phyloP scores from a whole-genome alignment of 2,329 filamentous ascomycete species.

The Paradendryphiella salina region DNA sequence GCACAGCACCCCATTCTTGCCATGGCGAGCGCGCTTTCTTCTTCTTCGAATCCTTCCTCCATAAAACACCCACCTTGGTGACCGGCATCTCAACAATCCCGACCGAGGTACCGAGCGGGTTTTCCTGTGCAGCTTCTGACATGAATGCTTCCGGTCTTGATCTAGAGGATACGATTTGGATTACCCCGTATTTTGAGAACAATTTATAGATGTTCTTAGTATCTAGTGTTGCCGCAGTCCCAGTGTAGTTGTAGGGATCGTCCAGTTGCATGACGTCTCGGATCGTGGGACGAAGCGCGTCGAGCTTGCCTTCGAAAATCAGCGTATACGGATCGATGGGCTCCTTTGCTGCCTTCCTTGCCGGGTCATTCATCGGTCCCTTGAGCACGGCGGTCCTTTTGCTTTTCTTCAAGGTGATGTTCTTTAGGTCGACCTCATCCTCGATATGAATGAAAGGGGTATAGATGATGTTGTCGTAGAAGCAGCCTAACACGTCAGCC shows the following conservation, averaged over 20 bases:
- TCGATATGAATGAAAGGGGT: slow-evolving; percentile 98
- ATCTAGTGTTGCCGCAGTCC: slow-evolving; percentile 74
- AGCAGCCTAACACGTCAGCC: slow-evolving; percentile 89
- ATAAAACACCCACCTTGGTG: slow-evolving; percentile 90
- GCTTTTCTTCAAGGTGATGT: slow-evolving; percentile 70
- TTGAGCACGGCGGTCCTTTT: slow-evolving; percentile 64
- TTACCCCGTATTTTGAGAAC: slow-evolving; percentile 86
- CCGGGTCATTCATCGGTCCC: slow-evolving; percentile 65
- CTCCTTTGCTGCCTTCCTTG: slow-evolving; percentile 71
- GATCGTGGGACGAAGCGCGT: slow-evolving; percentile 78
- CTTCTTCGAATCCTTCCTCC: slow-evolving; percentile 93
- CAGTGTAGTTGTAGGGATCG: slow-evolving; percentile 87
- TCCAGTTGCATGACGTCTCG: slow-evolving; percentile 92
- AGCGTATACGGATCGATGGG: slow-evolving; percentile 94
- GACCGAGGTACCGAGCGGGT: slow-evolving; percentile 77
- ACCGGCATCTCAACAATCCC: slow-evolving; percentile 97
- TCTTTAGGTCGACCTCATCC: slow-evolving; percentile 80
- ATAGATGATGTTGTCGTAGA: slow-evolving; percentile 98
- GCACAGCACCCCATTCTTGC: slow-evolving; percentile 97
- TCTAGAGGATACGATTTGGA: slow-evolving; percentile 92
- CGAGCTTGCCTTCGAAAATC: slow-evolving; percentile 86
- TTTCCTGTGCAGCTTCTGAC: slow-evolving; percentile 79
- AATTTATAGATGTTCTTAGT: slow-evolving; percentile 80
- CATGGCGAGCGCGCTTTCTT: slow-evolving; percentile 93
- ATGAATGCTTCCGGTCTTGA: slow-evolving; percentile 96